Conservation (phyloP, 2,329 filamentous ascomycete genomes). For the Alternaria tenuissima region DNA sequence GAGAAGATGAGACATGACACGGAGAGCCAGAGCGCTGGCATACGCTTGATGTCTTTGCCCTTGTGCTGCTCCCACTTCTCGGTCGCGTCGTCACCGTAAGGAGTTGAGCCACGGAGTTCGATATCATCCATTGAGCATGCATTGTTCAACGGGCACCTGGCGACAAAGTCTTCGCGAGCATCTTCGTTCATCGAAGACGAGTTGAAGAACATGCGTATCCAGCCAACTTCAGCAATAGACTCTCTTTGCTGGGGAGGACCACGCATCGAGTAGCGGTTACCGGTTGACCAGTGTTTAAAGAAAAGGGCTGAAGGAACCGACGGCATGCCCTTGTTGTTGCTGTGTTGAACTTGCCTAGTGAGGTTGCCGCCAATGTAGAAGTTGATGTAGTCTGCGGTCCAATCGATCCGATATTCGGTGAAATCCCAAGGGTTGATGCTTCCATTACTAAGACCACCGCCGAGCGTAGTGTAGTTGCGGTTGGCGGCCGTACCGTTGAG, state of each 20-base stretch:
- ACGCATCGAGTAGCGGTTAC: conserved; percentile 55
- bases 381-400: conserved; percentile 54
- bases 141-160: conserved; percentile 11
- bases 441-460: conserved; percentile 37
- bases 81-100: conserved; percentile 32
- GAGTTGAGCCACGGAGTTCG: conserved; percentile 44
- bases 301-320: conserved; percentile 54
- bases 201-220: conserved; percentile 61
- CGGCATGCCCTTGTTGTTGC: conserved; percentile 47
- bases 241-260: conserved; percentile 52
- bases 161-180: conserved; percentile 13
- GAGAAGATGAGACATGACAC: conserved; percentile 41
- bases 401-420: conserved; percentile 58
- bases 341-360: conserved; percentile 45
- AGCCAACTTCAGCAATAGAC: conserved; percentile 55
- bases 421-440: conserved; percentile 54
- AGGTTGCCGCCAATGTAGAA: conserved; percentile 54
- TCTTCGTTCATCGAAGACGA: conserved; percentile 51
- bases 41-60: conserved; percentile 32
- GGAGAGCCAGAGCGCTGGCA: conserved; percentile 46
- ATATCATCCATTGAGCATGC: conserved; percentile 50
- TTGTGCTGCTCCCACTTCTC: conserved; percentile 43
- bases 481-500: conserved; percentile 35
- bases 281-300: conserved; percentile 60
- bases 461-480: conserved; percentile 52